These are phyloP conservation scores for grape (Vitis vinifera) DNA, from an alignment of 164 flowering plant genomes.

Conservation along the genomic window DNA sequence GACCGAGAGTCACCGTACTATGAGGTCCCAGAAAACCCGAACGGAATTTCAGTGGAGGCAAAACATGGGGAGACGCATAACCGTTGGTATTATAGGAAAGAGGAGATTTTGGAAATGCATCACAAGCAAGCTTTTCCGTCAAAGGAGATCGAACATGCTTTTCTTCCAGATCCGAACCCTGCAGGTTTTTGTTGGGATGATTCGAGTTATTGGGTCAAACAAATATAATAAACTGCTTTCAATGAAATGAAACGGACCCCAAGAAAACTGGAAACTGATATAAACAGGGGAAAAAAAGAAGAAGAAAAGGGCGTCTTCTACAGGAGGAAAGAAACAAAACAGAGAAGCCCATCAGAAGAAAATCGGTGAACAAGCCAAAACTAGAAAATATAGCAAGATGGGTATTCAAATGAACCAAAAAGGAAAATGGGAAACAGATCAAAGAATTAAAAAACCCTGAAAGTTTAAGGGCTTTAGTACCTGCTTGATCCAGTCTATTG, in stretches of 20 bases:
- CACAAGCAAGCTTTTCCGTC: slow-evolving; percentile 30
- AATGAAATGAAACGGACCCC: background rate
- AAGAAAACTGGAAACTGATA: background rate
- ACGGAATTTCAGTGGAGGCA: slow-evolving; percentile 72
- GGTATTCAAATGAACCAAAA: background rate
- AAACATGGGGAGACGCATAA: slow-evolving; percentile 32
- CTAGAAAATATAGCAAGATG: background rate
- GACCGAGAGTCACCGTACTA: slow-evolving; percentile 21
- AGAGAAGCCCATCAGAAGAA: background rate
- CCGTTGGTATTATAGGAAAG: slow-evolving; percentile 14
- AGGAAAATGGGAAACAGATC: background rate
- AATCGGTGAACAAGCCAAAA: background rate
- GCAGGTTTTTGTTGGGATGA: slow-evolving; percentile 3
- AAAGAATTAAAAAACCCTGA: background rate
- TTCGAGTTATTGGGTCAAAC: background rate
- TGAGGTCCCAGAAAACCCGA: slow-evolving; percentile 50
- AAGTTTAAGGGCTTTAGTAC: slow-evolving; percentile 22
- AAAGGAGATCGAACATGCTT: slow-evolving; percentile 45
- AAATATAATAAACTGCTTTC: background rate
- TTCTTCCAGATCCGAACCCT: slow-evolving; percentile 48
- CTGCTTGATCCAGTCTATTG: slow-evolving; percentile 77
- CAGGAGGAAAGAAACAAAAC: too few species aligned
- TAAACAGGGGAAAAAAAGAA: background rate
- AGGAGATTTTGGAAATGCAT: slow-evolving; percentile 42
- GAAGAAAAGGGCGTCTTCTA: background rate